Base-by-base conservation (phyloP, 768 basidiomycete species). In the Suillus paluster region DNA sequence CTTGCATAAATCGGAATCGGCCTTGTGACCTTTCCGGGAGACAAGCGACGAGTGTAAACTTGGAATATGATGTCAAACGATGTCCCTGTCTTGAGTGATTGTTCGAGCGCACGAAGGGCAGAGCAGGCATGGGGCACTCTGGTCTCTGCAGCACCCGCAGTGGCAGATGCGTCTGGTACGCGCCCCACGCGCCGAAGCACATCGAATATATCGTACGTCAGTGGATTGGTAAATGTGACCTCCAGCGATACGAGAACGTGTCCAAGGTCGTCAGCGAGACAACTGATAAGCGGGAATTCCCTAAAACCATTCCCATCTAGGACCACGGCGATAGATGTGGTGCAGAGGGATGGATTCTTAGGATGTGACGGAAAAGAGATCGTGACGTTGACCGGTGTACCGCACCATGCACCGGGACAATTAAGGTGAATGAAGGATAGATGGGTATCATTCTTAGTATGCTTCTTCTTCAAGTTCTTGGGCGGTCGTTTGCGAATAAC, bases 61-160 rank as follows among this genome's bases (percentile, higher is more conserved):
- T 50, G 46, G n/a, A 60, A 62, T 50, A 50, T 50, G 15, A 48
- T 34, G 46, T 62, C 48, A 33, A 62, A 62, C 21, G 45, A 62
- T 39, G 50, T 48, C 15, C 61, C 61, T 4, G 30, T 60, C 30
- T 23, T 49, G n/a, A 62, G 57, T 11, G 61, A 60, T n/a, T 42
- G 21, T 19, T 59, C 58, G 38, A 62, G 58, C 27, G 39, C 33
- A 27, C 38, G 38, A 30, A 60, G 42, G 19, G 33, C 61, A 48
- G 58, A 25, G 30, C 15, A 27, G 21, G 33, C 46, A 12, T 54
- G 42, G 21, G 33, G 7, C 21, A 39, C 19, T 5, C 15, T 15
- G 5, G 53, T 12, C 17, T 17, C 17, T 49, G 27, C 48, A 30
- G 25, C 17, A 27, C 48, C n/a, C n/a, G n/a, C n/a, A n/a, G n/a